Percentiles rank a stretch among this genome's conserved stretches.
These are phyloP conservation scores for Schizosaccharomyces octosporus DNA, from an alignment of 805 yeast genomes.

Conservation along the genomic window DNA sequence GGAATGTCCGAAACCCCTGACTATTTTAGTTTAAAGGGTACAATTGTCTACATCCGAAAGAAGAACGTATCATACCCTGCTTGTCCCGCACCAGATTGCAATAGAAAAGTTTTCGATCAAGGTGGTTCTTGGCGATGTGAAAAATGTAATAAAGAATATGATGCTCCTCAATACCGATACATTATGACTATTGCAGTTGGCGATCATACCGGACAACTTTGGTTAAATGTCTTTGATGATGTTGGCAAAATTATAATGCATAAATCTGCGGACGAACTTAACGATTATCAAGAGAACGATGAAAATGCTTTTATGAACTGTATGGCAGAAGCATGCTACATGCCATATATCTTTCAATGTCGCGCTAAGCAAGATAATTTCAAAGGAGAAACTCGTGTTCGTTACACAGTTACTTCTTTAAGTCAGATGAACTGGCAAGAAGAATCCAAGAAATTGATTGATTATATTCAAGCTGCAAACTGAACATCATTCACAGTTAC, in stretches of 20 bases:
- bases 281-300: constrained; percentile 11
- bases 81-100: constrained; percentile 53
- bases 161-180: constrained; percentile 55
- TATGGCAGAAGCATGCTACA: constrained; percentile 30
- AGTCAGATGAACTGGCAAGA: constrained; percentile 13
- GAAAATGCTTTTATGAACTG: constrained; percentile 17
- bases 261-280: constrained; percentile 36
- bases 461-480: not conserved
- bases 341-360: constrained; percentile 49
- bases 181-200: constrained; percentile 50
- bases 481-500: not conserved
- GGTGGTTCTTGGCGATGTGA: constrained; percentile 77
- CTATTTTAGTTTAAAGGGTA: constrained; percentile 50
- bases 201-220: constrained; percentile 61
- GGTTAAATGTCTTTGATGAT: constrained; percentile 73
- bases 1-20: constrained; percentile 62
- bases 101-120: constrained; percentile 56
- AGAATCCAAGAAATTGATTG: constrained; percentile 8
- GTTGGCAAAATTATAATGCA: constrained; percentile 50
- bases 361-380: constrained; percentile 67
- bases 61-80: constrained; percentile 79
- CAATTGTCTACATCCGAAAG: constrained; percentile 41
- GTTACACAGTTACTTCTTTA: constrained; percentile 39
- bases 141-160: constrained; percentile 49
- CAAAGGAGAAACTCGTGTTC: constrained; percentile 49